Percentiles rank a stretch among this genome's conserved stretches.
These are phyloP conservation scores for Fusarium succisae DNA, from an alignment of 2,329 filamentous ascomycete species.

Conservation along the genomic window DNA sequence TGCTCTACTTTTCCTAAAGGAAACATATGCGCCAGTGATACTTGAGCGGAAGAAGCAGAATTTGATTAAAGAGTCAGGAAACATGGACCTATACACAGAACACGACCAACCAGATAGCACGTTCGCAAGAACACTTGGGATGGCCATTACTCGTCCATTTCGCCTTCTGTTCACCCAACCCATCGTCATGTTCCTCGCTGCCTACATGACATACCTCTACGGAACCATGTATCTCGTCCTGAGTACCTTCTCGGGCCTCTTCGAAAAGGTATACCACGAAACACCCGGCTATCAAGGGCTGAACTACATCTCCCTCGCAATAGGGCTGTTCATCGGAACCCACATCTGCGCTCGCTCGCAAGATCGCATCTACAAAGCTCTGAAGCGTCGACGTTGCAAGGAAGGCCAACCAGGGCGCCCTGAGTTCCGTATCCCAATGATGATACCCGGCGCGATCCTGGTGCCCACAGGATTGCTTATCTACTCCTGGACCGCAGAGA, in stretches of 20 bases:
- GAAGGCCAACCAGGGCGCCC: background rate
- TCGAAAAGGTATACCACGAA: background rate
- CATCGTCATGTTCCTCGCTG: background rate
- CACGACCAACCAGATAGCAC: background rate
- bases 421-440: background rate
- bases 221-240: background rate
- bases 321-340: background rate
- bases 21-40: background rate
- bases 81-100: background rate
- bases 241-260: background rate
- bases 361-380: background rate
- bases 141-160: background rate
- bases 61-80: slow-evolving; percentile 26
- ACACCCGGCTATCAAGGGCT: background rate
- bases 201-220: background rate
- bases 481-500: background rate
- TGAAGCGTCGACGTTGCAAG: background rate
- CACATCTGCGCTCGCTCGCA: background rate
- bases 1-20: background rate
- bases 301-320: background rate
- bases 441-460: background rate
- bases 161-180: background rate
- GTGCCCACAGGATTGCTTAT: background rate
- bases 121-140: background rate
- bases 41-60: background rate